These are phyloP conservation scores for Monosporozyma siamensis DNA, from an alignment of 805 yeast genomes.

Conservation along the genomic window DNA sequence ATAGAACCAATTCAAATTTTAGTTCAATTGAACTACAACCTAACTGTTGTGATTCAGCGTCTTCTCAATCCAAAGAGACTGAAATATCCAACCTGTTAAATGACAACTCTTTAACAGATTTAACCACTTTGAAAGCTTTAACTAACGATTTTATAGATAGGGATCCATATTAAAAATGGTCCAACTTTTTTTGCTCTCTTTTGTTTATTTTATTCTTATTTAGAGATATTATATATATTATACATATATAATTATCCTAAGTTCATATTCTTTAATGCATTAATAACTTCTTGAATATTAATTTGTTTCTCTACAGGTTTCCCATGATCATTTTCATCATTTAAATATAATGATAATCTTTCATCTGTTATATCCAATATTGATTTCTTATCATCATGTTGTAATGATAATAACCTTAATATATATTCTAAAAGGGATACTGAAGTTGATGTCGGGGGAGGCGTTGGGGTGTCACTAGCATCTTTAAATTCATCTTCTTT, in stretches of 20 bases:
- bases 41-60: neutral
- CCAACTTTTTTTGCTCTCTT: too few species aligned
- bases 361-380: slow-evolving; percentile 56
- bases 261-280: slow-evolving; percentile 4
- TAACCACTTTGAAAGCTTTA: neutral
- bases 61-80: neutral
- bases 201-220: neutral
- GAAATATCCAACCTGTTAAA: neutral
- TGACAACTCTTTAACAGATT: neutral
- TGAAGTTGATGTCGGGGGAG: slow-evolving; percentile 30
- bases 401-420: slow-evolving; percentile 49
- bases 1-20: neutral
- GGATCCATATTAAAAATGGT: neutral
- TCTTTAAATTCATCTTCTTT: slow-evolving; percentile 20
- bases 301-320: slow-evolving; percentile 4
- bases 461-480: slow-evolving; percentile 8
- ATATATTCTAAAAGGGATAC: slow-evolving; percentile 57
- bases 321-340: slow-evolving; percentile 39
- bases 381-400: slow-evolving; percentile 47
- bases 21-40: too few species aligned
- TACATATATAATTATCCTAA: neutral
- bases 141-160: neutral
- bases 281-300: slow-evolving; percentile 4
- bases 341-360: slow-evolving; percentile 47
- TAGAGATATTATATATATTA: neutral